Evolutionary conservation across 495 filamentous ascomycete genomes (phyloP).

Genomic region (Podospora australis): DNA sequence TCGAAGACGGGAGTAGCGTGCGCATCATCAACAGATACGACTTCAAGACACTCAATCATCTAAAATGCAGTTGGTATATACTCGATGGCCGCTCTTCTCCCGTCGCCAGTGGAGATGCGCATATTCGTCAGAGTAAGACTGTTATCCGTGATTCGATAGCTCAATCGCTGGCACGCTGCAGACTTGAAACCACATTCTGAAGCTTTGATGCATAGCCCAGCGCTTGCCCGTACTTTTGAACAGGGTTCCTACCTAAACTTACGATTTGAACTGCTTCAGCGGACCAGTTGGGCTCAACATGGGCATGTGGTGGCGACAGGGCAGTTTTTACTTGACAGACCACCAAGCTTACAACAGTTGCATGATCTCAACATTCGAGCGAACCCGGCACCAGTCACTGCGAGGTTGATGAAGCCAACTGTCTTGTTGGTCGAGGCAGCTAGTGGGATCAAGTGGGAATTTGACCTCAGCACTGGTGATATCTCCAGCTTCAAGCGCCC

Average conservation of each 20-base stretch:
- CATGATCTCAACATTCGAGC: neutral
- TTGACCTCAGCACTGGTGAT: constrained; percentile 35
- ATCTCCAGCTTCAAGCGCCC: constrained; percentile 32
- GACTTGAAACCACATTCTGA: constrained; percentile 32
- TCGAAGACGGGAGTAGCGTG: constrained; percentile 25
- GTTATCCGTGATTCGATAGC: too few species aligned
- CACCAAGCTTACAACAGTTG: constrained; percentile 9
- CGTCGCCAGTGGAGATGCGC: too few species aligned
- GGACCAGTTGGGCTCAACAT: constrained; percentile 39
- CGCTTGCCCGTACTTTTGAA: constrained; percentile 7
- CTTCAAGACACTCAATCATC: constrained; percentile 44
- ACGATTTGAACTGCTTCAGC: constrained; percentile 33
- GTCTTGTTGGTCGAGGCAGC: constrained; percentile 25
- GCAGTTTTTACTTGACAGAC: constrained; percentile 37
- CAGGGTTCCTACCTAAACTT: constrained; percentile 39
- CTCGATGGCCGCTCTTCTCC: too few species aligned
- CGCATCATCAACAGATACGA: constrained; percentile 50
- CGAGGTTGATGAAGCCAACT: neutral
- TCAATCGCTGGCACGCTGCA: constrained; percentile 15
- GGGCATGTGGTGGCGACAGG: constrained; percentile 48
- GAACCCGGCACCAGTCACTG: neutral
- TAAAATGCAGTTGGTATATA: constrained; percentile 40
- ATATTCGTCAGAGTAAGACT: too few species aligned
- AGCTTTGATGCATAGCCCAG: constrained; percentile 23
- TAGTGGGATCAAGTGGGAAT: constrained; percentile 31